Percentiles rank a stretch among this genome's conserved stretches.
Evolutionary conservation across 176 grass and related monocot species (phyloP).

Genomic region (Pontederia crassipes): DNA sequence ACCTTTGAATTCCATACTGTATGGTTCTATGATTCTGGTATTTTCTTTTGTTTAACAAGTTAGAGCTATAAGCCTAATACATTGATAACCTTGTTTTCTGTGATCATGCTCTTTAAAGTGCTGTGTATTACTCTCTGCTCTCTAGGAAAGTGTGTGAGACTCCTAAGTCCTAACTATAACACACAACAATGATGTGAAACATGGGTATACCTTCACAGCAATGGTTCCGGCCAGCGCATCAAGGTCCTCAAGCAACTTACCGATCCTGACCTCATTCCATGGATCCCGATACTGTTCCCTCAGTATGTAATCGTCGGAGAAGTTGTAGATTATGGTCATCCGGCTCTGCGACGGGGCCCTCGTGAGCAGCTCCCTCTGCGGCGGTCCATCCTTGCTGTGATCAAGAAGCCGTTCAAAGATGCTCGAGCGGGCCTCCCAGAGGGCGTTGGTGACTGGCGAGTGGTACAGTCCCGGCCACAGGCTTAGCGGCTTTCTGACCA

Average conservation of each 20-base stretch:
- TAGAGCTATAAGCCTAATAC: no score
- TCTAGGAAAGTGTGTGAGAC: no score
- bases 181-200: background rate
- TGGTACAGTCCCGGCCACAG: slow-evolving; percentile 98
- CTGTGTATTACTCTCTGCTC: no score
- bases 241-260: slow-evolving; percentile 90
- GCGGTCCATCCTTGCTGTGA: slow-evolving; percentile 25
- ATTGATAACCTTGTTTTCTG: no score
- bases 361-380: slow-evolving; percentile 72
- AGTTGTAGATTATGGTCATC: slow-evolving; percentile 72
- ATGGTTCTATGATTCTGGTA: no score
- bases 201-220: slow-evolving; percentile 63
- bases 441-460: slow-evolving; percentile 84
- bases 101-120: no score
- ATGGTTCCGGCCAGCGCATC: slow-evolving; percentile 94
- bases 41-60: no score
- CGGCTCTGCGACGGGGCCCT: slow-evolving; percentile 72
- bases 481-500: slow-evolving; percentile 70
- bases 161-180: background rate
- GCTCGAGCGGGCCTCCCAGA: slow-evolving; percentile 89
- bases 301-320: slow-evolving; percentile 71
- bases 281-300: slow-evolving; percentile 82
- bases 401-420: slow-evolving; percentile 89
- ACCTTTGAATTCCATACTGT: no score
- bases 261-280: slow-evolving; percentile 79